These are phyloP conservation scores for Lentinula aciculospora DNA, from an alignment of 768 basidiomycete species.

Conservation along the genomic window DNA sequence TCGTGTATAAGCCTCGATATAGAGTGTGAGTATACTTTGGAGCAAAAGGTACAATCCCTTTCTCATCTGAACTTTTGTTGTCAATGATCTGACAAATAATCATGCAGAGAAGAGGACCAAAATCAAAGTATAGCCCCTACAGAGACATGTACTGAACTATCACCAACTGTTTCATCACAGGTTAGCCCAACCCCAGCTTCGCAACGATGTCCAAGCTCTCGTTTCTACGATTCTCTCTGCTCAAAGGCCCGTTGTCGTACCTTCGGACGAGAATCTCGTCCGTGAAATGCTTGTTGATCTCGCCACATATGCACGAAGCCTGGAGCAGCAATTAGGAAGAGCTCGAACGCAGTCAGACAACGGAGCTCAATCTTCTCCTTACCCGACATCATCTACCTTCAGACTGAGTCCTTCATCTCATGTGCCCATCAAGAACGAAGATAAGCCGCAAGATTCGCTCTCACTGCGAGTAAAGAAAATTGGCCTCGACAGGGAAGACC, in stretches of 20 bases:
- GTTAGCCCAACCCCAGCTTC: not conserved
- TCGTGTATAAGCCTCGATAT: not conserved
- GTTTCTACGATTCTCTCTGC: constrained; percentile 27
- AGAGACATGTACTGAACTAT: not conserved
- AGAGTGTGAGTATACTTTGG: not conserved
- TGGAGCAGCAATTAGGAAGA: constrained; percentile 1
- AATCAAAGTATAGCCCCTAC: not conserved
- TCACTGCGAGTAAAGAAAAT: not conserved
- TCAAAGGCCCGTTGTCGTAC: constrained; percentile 20
- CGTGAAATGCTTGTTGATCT: constrained; percentile 15
- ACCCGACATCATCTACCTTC: not conserved
- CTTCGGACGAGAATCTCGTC: constrained; percentile 17
- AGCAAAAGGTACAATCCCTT: not conserved
- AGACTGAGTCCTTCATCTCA: not conserved
- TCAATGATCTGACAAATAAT: not conserved
- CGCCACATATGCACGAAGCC: constrained; percentile 7
- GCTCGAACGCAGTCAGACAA: not conserved
- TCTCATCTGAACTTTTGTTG: not conserved
- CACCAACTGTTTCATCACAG: not conserved
- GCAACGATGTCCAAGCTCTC: constrained; percentile 18
- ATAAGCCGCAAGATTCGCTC: not conserved
- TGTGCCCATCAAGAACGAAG: not conserved
- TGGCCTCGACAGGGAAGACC: not conserved
- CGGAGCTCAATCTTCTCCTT: not conserved
- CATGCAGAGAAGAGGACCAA: constrained; percentile 1